Percentiles rank a stretch among this genome's conserved stretches.
Evolutionary conservation across 441 rosid species (phyloP).

Genomic region (Sinapis alba): DNA sequence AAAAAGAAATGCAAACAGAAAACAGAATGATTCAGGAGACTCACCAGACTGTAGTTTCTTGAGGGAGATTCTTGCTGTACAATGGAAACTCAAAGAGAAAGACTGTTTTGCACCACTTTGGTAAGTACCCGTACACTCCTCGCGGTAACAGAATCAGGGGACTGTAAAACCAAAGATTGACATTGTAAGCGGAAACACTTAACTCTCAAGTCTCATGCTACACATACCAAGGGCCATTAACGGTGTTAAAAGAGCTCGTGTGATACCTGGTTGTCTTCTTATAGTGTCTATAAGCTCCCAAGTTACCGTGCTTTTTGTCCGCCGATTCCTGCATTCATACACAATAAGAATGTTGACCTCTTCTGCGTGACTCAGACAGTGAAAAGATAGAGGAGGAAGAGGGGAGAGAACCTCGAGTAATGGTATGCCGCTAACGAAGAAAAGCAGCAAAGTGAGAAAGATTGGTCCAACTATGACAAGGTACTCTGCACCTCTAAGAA

Average conservation of each 20-base stretch:
- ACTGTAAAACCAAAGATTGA: constrained; percentile 50
- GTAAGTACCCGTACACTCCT: constrained; percentile 62
- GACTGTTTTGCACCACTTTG: constrained; percentile 67
- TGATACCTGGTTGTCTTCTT: constrained; percentile 80
- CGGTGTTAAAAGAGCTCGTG: background rate
- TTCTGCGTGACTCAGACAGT: background rate
- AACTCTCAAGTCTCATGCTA: background rate
- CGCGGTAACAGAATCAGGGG: constrained; percentile 78
- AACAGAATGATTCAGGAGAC: constrained; percentile 25
- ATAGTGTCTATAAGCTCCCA: constrained; percentile 63
- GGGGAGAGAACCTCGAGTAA: constrained; percentile 75
- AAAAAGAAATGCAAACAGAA: background rate
- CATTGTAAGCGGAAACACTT: constrained; percentile 1
- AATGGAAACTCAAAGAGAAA: constrained; percentile 79
- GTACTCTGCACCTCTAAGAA: constrained; percentile 78
- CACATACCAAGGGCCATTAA: background rate
- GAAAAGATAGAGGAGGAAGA: background rate
- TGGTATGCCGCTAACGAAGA: constrained; percentile 89
- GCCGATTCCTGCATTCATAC: constrained; percentile 66
- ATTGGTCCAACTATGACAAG: constrained; percentile 82
- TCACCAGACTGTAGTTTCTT: constrained; percentile 66
- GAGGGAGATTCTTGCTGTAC: constrained; percentile 73
- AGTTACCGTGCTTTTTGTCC: constrained; percentile 75
- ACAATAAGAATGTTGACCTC: constrained; percentile 20
- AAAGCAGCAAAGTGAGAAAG: constrained; percentile 82